These are phyloP conservation scores for Sungouiella blattae DNA, from an alignment of 805 yeast genomes.

Conservation along the genomic window DNA sequence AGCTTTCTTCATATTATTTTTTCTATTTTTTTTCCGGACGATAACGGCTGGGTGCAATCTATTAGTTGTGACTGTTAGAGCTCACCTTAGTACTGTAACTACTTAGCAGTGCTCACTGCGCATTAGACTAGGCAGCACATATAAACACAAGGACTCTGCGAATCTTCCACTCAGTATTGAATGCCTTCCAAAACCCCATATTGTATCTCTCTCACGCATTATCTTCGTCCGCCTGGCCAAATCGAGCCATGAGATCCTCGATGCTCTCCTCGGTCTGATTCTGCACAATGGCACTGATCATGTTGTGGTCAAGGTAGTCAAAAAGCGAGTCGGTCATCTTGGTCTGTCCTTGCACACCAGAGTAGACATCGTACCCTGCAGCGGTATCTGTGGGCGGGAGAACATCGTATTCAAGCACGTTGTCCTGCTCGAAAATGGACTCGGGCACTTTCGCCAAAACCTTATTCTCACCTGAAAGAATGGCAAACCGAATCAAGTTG, in stretches of 20 bases:
- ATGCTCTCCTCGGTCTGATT: conserved; percentile 25
- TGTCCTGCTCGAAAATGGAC: conserved; percentile 56
- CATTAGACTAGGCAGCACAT: too few species aligned
- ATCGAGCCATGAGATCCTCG: conserved; percentile 4
- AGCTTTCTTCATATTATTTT: too few species aligned
- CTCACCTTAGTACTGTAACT: too few species aligned
- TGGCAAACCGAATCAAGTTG: conserved; percentile 63
- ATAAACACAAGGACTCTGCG: too few species aligned
- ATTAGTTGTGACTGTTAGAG: too few species aligned
- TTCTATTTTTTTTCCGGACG: too few species aligned
- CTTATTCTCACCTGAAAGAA: conserved; percentile 66
- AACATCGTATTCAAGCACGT: conserved; percentile 67
- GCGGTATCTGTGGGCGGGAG: conserved; percentile 53
- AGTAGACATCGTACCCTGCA: conserved; percentile 37
- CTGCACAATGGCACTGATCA: conserved; percentile 42
- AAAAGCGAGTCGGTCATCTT: conserved; percentile 29
- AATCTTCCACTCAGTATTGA: too few species aligned
- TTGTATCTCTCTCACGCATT: neutral
- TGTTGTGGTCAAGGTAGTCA: conserved; percentile 45
- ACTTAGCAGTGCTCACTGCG: too few species aligned
- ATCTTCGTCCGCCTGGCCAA: neutral
- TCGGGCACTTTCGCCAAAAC: conserved; percentile 69
- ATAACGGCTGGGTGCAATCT: too few species aligned
- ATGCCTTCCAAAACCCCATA: too few species aligned
- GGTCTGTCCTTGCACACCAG: conserved; percentile 19